Base-by-base conservation (phyloP, 2,329 filamentous ascomycete genomes). In the Diaporthe aspalathi region DNA sequence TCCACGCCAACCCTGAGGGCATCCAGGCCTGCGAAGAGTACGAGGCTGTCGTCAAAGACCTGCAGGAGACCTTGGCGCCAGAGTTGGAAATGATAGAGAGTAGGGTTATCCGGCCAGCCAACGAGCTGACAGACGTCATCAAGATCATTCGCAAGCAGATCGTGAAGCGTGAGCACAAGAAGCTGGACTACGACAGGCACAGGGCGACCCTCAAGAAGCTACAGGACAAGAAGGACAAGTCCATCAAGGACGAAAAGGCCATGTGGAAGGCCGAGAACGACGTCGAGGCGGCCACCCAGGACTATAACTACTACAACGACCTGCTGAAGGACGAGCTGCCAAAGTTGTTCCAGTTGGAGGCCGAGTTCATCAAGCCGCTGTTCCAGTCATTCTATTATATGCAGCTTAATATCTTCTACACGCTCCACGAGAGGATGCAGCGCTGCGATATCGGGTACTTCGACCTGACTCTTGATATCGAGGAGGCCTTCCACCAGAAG, bases 381-480 rank as follows among this genome's bases (percentile, higher is more conserved):
- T 99, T 99, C 87, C 96, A 98, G 81, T 97, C 94, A 12, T 99
- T 99, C 85, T 99, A 99, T 84, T 99, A 98, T 86, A 99, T 99
- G 96, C 96, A 99, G 83, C 89, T 99, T 75, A 99, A 99, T 82
- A 94, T 99, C 75, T 99, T 98, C 82, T 99, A 99, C 83, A 99
- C 96, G 1, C 87, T 99, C 68, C 96, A 99, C 81, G 95, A 98
- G 83, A 94, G 92, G 83, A 99, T 99, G 96, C 96, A 99, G 84
- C 91, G 89, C 75, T 94, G 97, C 81, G 95, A 98, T 79, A 99
- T 99, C 79, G 94, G 94, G 73, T 99, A 99, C 84, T 99, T 99
- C 82, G 93, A 99, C 81, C 88, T 99, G 66, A 93, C 93, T 1
- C 87, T 93, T 40, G 95, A 97, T 78, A 92, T 99, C 53, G 94